Evolutionary conservation across 352 stramenopile genomes (phyloP).

Genomic region (Globisporangium abappressorium): DNA sequence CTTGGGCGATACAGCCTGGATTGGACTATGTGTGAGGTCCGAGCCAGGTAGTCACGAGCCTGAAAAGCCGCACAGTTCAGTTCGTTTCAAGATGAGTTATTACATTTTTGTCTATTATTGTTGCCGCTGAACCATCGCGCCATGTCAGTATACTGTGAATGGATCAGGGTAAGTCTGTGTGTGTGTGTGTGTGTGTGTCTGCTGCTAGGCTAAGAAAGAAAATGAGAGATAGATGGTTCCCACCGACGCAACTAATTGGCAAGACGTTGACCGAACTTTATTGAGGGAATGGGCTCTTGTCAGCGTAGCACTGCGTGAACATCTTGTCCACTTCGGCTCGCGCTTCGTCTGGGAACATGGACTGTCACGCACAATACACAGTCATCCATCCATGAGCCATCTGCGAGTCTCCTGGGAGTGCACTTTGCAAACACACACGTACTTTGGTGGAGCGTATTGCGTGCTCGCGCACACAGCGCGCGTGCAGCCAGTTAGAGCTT

Average conservation of each 20-base stretch:
- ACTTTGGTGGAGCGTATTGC: slow-evolving; percentile 72
- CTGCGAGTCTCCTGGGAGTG: too few relatives aligned
- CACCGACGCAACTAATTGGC: neutral
- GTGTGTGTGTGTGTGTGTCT: neutral
- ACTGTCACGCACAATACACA: slow-evolving; percentile 28
- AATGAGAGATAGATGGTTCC: neutral
- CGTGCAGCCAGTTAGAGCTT: slow-evolving; percentile 56
- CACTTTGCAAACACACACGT: slow-evolving; percentile 13
- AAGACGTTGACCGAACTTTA: neutral
- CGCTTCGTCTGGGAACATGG: slow-evolving; percentile 74
- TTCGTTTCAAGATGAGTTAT: neutral
- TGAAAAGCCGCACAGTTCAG: neutral
- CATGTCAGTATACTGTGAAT: neutral
- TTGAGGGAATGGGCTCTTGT: slow-evolving; percentile 59
- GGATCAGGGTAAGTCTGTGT: neutral
- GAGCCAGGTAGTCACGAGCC: neutral
- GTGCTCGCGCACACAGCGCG: slow-evolving; percentile 70
- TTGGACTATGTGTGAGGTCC: neutral
- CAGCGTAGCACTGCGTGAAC: slow-evolving; percentile 72
- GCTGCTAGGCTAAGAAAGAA: neutral
- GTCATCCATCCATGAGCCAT: too few relatives aligned
- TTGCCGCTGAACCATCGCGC: neutral
- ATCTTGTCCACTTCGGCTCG: slow-evolving; percentile 69
- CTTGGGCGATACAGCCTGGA: neutral
- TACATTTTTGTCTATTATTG: slow-evolving; percentile 2